These are phyloP conservation scores for Aureobasidium sp. DNA, from an alignment of 2,329 filamentous ascomycete genomes.

Conservation along the genomic window DNA sequence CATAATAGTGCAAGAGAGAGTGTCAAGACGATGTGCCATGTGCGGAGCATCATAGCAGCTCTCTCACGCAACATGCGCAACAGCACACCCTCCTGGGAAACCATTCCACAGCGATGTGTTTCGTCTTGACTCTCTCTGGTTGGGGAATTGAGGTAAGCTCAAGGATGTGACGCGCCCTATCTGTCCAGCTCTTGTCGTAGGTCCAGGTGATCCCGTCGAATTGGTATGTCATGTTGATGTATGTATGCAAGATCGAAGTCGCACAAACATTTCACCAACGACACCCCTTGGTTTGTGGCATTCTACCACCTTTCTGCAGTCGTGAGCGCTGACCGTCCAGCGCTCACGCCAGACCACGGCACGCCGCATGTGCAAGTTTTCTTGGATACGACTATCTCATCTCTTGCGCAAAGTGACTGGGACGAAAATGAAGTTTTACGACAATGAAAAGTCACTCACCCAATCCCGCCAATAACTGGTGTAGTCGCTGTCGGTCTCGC, in stretches of 20 bases:
- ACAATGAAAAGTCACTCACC: slow-evolving; percentile 54
- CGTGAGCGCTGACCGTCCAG: neutral
- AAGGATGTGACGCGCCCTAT: neutral
- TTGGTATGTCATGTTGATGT: neutral
- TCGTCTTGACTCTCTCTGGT: neutral
- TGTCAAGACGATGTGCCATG: neutral
- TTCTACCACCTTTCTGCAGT: neutral
- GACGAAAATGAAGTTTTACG: neutral
- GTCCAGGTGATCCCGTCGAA: neutral
- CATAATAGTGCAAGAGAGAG: neutral
- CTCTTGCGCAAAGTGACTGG: neutral
- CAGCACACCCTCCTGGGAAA: neutral
- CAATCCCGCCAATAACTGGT: slow-evolving; percentile 99
- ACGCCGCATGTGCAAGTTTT: neutral
- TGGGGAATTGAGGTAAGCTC: neutral
- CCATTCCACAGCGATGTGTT: neutral
- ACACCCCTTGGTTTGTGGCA: neutral
- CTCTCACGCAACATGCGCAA: neutral
- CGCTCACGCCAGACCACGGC: slow-evolving; percentile 4
- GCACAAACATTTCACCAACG: neutral
- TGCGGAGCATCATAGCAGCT: neutral
- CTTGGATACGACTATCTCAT: neutral
- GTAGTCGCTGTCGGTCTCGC: slow-evolving; percentile 97
- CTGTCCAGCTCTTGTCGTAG: neutral
- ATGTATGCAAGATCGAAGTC: neutral